A percentile compares a stretch with the other conserved stretches of the same genome.
phyloP scores from a whole-genome alignment of 2,329 filamentous ascomycete species.

The Aspergillus brunneoviolaceus region DNA sequence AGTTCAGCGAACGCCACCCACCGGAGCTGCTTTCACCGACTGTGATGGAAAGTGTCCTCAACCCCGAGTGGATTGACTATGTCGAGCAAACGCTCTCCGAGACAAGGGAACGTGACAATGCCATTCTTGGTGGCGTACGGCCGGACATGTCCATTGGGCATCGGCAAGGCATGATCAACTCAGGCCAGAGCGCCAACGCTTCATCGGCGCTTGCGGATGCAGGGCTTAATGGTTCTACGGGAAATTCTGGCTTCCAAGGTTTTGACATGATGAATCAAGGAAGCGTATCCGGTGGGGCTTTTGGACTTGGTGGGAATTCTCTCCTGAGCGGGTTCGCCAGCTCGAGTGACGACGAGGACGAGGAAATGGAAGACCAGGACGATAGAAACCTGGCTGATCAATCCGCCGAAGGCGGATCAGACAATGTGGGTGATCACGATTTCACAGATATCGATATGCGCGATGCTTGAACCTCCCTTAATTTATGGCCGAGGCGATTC shows the following conservation, averaged over 20 bases:
- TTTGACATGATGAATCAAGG: conserved; percentile 68
- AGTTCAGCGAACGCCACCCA: conserved; percentile 92
- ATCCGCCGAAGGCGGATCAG: conserved; percentile 52
- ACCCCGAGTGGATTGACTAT: conserved; percentile 88
- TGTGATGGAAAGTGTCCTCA: conserved; percentile 85
- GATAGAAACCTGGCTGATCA: conserved; percentile 49
- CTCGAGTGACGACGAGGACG: conserved; percentile 93
- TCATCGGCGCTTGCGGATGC: conserved; percentile 76
- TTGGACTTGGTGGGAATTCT: conserved; percentile 68
- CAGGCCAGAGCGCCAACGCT: conserved; percentile 56
- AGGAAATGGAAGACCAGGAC: conserved; percentile 72
- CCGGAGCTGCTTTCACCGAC: conserved; percentile 80
- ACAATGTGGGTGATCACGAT: conserved; percentile 66
- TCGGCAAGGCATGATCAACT: conserved; percentile 65
- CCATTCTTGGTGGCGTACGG: conserved; percentile 92
- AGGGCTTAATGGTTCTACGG: conserved; percentile 68
- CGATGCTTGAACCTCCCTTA: conserved; percentile 46
- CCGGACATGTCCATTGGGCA: conserved; percentile 86
- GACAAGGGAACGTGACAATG: conserved; percentile 93
- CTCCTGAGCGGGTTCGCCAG: conserved; percentile 89
- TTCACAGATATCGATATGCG: conserved; percentile 63
- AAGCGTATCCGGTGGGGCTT: conserved; percentile 67
- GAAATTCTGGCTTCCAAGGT: conserved; percentile 50
- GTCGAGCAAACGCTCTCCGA: conserved; percentile 91
- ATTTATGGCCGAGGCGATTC: conserved; percentile 1